Evolutionary conservation across 2,329 filamentous ascomycete species (phyloP).

Genomic region (Botryotinia narcissicola): DNA sequence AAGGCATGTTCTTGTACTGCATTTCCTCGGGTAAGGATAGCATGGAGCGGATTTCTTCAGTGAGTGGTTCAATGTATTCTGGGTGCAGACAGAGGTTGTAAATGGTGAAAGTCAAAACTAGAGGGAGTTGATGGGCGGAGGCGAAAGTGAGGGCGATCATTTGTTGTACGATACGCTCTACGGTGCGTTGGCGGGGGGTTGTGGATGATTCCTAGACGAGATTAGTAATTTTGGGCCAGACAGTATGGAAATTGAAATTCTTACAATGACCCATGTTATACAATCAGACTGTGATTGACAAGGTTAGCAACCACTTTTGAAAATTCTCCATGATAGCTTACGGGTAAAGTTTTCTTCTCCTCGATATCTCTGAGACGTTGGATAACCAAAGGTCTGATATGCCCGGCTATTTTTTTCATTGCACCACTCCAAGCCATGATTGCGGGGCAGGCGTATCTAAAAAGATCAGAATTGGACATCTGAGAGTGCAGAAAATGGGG

Average conservation of each 20-base stretch:
- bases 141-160: slow-evolving; percentile 4
- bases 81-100: slow-evolving; percentile 11
- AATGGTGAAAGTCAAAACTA: background rate
- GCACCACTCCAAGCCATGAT: slow-evolving; percentile 5
- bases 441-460: background rate
- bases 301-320: background rate
- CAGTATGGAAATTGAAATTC: background rate
- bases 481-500: background rate
- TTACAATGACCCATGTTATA: background rate
- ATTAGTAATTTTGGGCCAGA: background rate
- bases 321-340: background rate
- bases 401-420: background rate
- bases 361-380: background rate
- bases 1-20: background rate
- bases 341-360: background rate
- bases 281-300: background rate
- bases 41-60: background rate
- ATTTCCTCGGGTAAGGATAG: background rate
- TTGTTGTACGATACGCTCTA: slow-evolving; percentile 1
- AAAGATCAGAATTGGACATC: background rate
- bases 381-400: slow-evolving; percentile 2
- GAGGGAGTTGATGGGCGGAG: slow-evolving; percentile 4
- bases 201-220: background rate
- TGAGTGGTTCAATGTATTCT: slow-evolving; percentile 8
- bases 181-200: background rate